Percentiles rank a stretch among this genome's conserved stretches.
phyloP scores from a whole-genome alignment of 2,329 filamentous ascomycete genomes.

The Cytospora leucostoma region DNA sequence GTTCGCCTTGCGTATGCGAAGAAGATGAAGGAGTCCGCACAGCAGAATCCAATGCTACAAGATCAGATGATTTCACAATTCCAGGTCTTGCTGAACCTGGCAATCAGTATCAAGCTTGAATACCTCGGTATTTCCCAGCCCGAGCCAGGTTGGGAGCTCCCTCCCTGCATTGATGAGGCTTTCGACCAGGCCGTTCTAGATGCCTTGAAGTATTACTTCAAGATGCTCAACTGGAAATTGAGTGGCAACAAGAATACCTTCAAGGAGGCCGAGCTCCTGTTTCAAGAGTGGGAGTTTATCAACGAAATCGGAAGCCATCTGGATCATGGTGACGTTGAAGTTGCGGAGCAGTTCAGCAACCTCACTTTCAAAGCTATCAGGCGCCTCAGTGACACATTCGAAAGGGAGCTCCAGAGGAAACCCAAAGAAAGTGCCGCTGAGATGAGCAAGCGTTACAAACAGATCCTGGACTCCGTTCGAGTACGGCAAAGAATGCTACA shows the following conservation, averaged over 20 bases:
- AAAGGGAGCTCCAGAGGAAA: slow-evolving; percentile 82
- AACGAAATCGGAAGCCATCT: slow-evolving; percentile 90
- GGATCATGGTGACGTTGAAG: slow-evolving; percentile 92
- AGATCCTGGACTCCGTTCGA: slow-evolving; percentile 90
- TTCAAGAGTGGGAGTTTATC: slow-evolving; percentile 97
- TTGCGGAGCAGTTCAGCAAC: slow-evolving; percentile 94
- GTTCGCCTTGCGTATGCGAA: slow-evolving; percentile 88
- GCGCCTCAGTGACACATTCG: slow-evolving; percentile 86
- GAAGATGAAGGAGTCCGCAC: slow-evolving; percentile 92
- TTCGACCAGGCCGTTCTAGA: slow-evolving; percentile 92
- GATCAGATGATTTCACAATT: slow-evolving; percentile 99
- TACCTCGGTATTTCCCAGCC: slow-evolving; percentile 82
- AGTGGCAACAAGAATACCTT: slow-evolving; percentile 98
- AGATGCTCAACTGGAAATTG: slow-evolving; percentile 97
- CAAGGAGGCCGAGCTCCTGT: slow-evolving; percentile 95
- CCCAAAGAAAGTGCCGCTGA: slow-evolving; percentile 81
- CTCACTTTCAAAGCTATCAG: slow-evolving; percentile 91
- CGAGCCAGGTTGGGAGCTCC: slow-evolving; percentile 91
- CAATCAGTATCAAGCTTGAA: slow-evolving; percentile 88
- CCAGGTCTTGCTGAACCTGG: slow-evolving; percentile 86
- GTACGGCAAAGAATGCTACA: slow-evolving; percentile 96
- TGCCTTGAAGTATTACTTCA: slow-evolving; percentile 96
- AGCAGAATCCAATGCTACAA: slow-evolving; percentile 90
- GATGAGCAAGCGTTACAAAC: slow-evolving; percentile 97
- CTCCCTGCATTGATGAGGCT: slow-evolving; percentile 93